These are phyloP conservation scores for Hymenoscyphus fructigenus DNA, from an alignment of 2,329 filamentous ascomycete genomes.

Conservation along the genomic window DNA sequence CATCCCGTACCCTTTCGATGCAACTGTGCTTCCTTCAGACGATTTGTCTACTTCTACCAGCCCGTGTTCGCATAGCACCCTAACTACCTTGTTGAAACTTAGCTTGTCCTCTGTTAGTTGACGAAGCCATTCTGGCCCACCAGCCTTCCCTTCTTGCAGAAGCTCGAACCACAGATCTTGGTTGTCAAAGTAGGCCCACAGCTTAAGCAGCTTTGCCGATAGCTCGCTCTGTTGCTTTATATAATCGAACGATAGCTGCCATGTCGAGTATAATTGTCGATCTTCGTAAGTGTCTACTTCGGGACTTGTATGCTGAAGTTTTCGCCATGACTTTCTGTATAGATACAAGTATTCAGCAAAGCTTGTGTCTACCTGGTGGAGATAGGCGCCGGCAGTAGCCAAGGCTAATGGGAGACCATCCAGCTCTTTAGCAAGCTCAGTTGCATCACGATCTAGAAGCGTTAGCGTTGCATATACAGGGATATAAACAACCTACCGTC, in stretches of 20 bases:
- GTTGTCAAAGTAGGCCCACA: constrained; percentile 46
- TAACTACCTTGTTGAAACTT: constrained; percentile 22
- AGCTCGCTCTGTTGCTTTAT: constrained; percentile 34
- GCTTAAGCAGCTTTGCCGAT: constrained; percentile 39
- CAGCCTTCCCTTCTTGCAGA: constrained; percentile 32
- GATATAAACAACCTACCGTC: constrained; percentile 11
- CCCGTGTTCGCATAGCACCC: constrained; percentile 39
- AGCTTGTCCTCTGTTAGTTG: constrained; percentile 22
- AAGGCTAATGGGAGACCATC: constrained; percentile 49
- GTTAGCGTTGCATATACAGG: constrained; percentile 8
- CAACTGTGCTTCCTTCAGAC: constrained; percentile 14
- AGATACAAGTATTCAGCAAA: constrained; percentile 43
- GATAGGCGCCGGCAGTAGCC: constrained; percentile 47
- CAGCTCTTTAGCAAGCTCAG: constrained; percentile 30
- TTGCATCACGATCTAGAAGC: constrained; percentile 16
- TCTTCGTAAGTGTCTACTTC: constrained; percentile 43
- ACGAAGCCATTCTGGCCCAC: constrained; percentile 27
- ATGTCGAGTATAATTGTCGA: constrained; percentile 39
- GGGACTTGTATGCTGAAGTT: constrained; percentile 35
- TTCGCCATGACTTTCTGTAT: constrained; percentile 43
- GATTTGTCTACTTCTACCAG: constrained; percentile 22
- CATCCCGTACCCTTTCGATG: constrained; percentile 18
- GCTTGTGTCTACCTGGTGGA: constrained; percentile 41
- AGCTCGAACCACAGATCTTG: constrained; percentile 47
- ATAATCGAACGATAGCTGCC: constrained; percentile 41